Evolutionary conservation across 768 basidiomycete genomes (phyloP).

Genomic region (Sistotremastrum niveocremeum): DNA sequence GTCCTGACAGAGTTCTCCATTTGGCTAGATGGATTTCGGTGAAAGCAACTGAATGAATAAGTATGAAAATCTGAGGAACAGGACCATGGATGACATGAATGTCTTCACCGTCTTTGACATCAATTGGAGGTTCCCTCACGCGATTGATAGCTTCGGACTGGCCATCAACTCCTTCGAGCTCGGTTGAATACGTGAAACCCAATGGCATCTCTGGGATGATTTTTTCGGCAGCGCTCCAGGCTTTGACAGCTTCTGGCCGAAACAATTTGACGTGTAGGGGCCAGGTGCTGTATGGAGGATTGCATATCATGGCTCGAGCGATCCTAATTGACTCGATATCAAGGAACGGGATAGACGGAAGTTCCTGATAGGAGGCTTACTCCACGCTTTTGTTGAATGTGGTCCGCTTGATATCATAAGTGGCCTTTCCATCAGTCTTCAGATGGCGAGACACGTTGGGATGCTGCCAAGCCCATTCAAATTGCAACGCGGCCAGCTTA

Average conservation of each 20-base stretch:
- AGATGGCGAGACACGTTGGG: constrained; percentile 57
- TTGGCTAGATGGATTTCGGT: constrained; percentile 9
- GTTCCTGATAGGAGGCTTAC: constrained; percentile 19
- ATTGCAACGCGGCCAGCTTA: constrained; percentile 59
- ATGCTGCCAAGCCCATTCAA: constrained; percentile 84
- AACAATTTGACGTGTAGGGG: constrained; percentile 69
- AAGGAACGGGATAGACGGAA: constrained; percentile 2
- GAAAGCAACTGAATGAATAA: constrained; percentile 1
- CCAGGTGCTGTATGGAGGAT: constrained; percentile 57
- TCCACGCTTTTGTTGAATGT: constrained; percentile 30
- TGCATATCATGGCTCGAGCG: constrained; percentile 47
- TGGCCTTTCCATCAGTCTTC: constrained; percentile 24
- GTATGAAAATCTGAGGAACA: neutral
- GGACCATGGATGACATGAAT: neutral
- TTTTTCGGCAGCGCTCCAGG: constrained; percentile 31
- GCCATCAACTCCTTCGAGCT: constrained; percentile 61
- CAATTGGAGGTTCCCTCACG: constrained; percentile 42
- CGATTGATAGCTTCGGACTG: constrained; percentile 40
- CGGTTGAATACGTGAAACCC: constrained; percentile 36
- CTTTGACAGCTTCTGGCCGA: constrained; percentile 41
- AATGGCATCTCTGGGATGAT: constrained; percentile 23
- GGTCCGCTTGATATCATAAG: constrained; percentile 23
- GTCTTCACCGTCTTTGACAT: constrained; percentile 39
- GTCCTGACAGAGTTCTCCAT: neutral
- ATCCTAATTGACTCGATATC: constrained; percentile 24